A percentile compares a stretch with the other conserved stretches of the same genome.
These are phyloP conservation scores for Adiantum capillusveneris DNA, from an alignment of 75 land plant genomes.

Conservation along the genomic window DNA sequence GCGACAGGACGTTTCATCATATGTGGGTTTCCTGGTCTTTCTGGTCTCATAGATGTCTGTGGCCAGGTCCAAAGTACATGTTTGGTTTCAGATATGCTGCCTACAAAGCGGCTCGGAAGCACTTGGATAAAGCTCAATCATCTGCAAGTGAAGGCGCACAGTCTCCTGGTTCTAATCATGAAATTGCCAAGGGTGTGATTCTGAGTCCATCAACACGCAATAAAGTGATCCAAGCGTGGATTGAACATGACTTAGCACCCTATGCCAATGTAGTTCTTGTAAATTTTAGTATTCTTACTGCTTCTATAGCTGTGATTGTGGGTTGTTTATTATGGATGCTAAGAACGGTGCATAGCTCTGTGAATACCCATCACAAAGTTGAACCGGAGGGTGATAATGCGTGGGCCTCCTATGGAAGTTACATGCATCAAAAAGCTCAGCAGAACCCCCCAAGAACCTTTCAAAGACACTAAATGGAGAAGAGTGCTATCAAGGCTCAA, in stretches of 20 bases:
- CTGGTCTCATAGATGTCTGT: constrained; percentile 39
- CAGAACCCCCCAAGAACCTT: too few species aligned
- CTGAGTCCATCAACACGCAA: constrained; percentile 37
- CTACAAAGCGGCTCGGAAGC: constrained; percentile 21
- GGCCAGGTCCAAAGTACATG: constrained; percentile 39
- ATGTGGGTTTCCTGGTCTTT: constrained; percentile 23
- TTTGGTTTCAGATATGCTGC: constrained; percentile 45
- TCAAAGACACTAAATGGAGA: too few species aligned
- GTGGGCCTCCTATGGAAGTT: not conserved
- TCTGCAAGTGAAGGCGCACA: constrained; percentile 7
- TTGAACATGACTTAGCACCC: constrained; percentile 34
- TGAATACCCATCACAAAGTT: not conserved
- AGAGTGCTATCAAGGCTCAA: too few species aligned
- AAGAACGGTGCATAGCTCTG: not conserved
- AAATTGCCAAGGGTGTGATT: constrained; percentile 22
- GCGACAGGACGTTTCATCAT: constrained; percentile 27
- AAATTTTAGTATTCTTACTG: constrained; percentile 24
- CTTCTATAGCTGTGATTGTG: constrained; percentile 13
- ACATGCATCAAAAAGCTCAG: too few species aligned
- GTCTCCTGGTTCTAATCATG: constrained; percentile 5
- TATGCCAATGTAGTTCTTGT: constrained; percentile 24
- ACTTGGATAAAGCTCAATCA: constrained; percentile 29
- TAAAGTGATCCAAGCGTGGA: constrained; percentile 41
- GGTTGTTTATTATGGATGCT: not conserved
- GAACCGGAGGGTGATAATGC: not conserved